These are phyloP conservation scores for Candida silvicultrix DNA, from an alignment of 805 yeast genomes.

Conservation along the genomic window DNA sequence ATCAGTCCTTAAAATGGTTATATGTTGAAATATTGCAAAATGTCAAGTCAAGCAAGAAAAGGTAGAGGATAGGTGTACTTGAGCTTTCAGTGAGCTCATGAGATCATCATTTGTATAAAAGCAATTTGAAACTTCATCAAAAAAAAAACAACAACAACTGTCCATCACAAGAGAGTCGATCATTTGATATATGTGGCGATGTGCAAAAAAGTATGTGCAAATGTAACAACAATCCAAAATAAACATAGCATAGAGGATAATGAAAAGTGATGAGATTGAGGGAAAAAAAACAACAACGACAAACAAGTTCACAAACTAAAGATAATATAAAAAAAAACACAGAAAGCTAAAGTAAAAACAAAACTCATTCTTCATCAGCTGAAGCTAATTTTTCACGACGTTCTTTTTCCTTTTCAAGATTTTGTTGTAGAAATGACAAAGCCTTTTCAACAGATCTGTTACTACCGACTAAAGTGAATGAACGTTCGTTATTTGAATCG, in stretches of 20 bases:
- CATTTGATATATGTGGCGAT: background rate
- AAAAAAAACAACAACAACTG: background rate
- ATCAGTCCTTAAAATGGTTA: too few relatives aligned
- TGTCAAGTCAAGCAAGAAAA: too few relatives aligned
- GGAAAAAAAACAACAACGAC: too few relatives aligned
- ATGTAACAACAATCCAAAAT: background rate
- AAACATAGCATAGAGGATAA: too few relatives aligned
- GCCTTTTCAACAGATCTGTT: slow-evolving; percentile 47
- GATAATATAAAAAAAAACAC: background rate
- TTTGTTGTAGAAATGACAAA: slow-evolving; percentile 48
- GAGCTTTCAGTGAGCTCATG: too few relatives aligned
- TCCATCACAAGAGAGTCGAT: background rate
- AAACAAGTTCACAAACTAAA: too few relatives aligned
- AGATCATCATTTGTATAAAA: too few relatives aligned
- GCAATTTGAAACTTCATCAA: background rate
- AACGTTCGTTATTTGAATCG: slow-evolving; percentile 55
- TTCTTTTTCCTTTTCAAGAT: slow-evolving; percentile 51
- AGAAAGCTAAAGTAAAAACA: background rate
- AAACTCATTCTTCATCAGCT: slow-evolving; percentile 6
- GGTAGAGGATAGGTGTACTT: too few relatives aligned
- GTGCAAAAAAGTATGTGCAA: background rate
- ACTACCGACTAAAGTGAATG: slow-evolving; percentile 64
- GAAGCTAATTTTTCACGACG: slow-evolving; percentile 32
- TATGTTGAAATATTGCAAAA: too few relatives aligned
- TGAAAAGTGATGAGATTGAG: too few relatives aligned